These are phyloP conservation scores for Microsporum audouinii DNA, from an alignment of 2,329 filamentous ascomycete species.

Conservation along the genomic window DNA sequence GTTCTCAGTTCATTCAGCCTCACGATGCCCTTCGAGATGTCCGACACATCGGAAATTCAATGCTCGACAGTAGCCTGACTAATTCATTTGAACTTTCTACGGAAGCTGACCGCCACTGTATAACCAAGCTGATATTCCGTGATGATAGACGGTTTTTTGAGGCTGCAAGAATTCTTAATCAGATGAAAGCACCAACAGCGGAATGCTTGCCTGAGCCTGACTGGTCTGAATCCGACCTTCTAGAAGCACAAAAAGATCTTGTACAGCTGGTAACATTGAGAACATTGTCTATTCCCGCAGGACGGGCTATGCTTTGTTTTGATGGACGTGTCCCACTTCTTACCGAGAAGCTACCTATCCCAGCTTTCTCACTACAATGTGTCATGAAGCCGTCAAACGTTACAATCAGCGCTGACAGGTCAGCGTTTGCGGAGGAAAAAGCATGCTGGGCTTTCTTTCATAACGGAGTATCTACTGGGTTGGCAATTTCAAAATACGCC, in stretches of 20 bases:
- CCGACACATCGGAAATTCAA: slow-evolving; percentile 55
- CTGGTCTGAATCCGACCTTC: slow-evolving; percentile 73
- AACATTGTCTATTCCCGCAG: slow-evolving; percentile 78
- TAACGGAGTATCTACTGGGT: slow-evolving; percentile 80
- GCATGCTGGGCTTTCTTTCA: slow-evolving; percentile 99
- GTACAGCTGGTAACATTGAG: slow-evolving; percentile 77
- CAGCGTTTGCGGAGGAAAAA: slow-evolving; percentile 83
- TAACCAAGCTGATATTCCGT: slow-evolving; percentile 78
- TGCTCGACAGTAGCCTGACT: slow-evolving; percentile 38
- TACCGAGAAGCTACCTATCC: slow-evolving; percentile 81
- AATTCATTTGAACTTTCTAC: slow-evolving; percentile 64
- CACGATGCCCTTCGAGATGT: slow-evolving; percentile 63
- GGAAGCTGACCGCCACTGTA: slow-evolving; percentile 68
- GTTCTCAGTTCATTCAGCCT: slow-evolving; percentile 38
- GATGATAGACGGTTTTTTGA: slow-evolving; percentile 85
- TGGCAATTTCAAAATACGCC: slow-evolving; percentile 79
- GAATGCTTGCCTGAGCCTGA: slow-evolving; percentile 61
- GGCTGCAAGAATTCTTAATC: slow-evolving; percentile 73
- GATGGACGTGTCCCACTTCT: slow-evolving; percentile 76
- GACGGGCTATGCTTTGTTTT: slow-evolving; percentile 78
- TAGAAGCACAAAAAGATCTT: slow-evolving; percentile 85
- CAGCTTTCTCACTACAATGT: slow-evolving; percentile 84
- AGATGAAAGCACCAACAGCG: slow-evolving; percentile 66
- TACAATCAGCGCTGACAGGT: slow-evolving; percentile 84
- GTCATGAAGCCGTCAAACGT: slow-evolving; percentile 85